Evolutionary conservation across 202 grass and related monocot genomes (phyloP).

Genomic region (Zoysia matrella): DNA sequence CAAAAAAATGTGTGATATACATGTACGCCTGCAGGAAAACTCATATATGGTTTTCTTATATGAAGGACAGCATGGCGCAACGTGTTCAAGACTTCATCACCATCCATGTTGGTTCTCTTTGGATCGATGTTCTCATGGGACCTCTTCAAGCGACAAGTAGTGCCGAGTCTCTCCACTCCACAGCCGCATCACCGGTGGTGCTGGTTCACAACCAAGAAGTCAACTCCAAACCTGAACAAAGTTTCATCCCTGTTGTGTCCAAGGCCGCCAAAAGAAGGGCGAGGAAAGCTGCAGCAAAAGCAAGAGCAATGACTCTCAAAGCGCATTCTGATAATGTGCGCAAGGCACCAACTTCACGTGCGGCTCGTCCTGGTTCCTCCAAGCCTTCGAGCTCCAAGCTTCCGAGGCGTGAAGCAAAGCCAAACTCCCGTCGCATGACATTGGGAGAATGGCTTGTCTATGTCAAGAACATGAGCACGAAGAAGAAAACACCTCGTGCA

Average conservation of each 20-base stretch:
- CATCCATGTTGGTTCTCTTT: background rate
- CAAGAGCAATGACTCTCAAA: background rate
- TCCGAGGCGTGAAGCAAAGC: background rate
- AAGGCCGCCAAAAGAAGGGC: background rate
- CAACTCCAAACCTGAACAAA: background rate
- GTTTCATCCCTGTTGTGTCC: background rate
- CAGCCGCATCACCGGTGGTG: background rate
- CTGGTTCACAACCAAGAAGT: background rate
- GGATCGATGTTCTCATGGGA: background rate
- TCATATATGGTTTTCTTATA: too few relatives aligned
- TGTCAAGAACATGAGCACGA: rapidly evolving
- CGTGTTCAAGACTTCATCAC: background rate
- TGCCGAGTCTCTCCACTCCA: background rate
- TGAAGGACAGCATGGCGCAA: background rate
- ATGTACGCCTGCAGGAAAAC: too few relatives aligned
- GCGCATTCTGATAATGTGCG: background rate
- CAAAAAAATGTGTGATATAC: too few relatives aligned
- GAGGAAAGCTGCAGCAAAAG: background rate
- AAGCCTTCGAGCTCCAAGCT: background rate
- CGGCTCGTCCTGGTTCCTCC: background rate
- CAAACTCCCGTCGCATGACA: background rate
- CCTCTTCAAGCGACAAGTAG: background rate
- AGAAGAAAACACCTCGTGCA: background rate
- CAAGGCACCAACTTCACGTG: too few relatives aligned
- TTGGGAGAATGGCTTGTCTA: background rate